Evolutionary conservation across 495 filamentous ascomycete genomes (phyloP), one percentile per base, ranked within the genome.

Genomic region (Neurospora tetrasperma): DNA sequence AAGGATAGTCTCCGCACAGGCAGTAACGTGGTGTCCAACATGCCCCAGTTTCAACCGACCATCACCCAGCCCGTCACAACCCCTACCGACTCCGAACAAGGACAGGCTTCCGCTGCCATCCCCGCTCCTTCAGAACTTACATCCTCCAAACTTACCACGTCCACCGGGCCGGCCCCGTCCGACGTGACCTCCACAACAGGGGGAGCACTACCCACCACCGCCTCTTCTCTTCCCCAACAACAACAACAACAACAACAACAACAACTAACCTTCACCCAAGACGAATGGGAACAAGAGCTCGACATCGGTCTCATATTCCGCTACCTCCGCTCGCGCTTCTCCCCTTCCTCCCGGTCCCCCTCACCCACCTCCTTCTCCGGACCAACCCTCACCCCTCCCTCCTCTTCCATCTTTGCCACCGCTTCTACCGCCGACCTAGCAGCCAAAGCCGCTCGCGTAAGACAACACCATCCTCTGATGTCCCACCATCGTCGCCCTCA

Each of bases 201-300:
- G 27, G 27, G 6, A 35, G 27, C 54, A 35, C 12, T 11, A 62
- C 44, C 70, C 69, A 74, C 59, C 8, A 69, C 75, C 18, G 38
- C 69, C 3, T 69, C 74, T 2, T 73, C 75, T 7, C 12, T 42
- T 7, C 66, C 73, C 12, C 70, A 42, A 16, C 35, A 43, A 16
- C 27, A 31, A 31, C 27, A 62, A 16, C 35, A 43, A 16, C 27
- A 31, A 31, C 27, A 62, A 16, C 27, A 31, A 31, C 27, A 62
- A 62, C 54, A 66, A 66, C 54, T 14, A 66, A 73, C 79, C 0
- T 86, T 88, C 70, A 85, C 83, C 3, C 86, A 88, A 54, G 91
- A 94, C 40, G 94, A 97, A 79, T 98, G 94, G 94, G 93, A 97
- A 78, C 89, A 89, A 43, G 91, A 94, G 16, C 87, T 97, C 5